phyloP scores from a whole-genome alignment of 169 alveolate species.

The Cryptosporidium sp. region DNA sequence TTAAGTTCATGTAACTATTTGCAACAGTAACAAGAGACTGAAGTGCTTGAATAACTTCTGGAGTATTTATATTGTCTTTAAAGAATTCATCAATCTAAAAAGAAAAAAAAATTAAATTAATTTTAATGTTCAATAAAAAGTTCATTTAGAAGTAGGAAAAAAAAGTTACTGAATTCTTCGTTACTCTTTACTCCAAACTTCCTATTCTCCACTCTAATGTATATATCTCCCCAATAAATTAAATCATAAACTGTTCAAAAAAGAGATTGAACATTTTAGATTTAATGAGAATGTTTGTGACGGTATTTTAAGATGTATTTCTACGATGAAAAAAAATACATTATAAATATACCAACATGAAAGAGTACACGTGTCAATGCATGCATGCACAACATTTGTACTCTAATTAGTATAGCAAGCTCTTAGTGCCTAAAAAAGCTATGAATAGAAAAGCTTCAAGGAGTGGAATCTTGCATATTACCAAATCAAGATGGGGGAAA shows the following conservation, averaged over 20 bases:
- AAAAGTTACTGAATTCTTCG: not conserved
- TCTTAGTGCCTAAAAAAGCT: constrained; percentile 74
- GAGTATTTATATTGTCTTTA: constrained; percentile 91
- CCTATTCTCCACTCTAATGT: not conserved
- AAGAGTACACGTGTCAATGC: not conserved
- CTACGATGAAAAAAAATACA: not conserved
- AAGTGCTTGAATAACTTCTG: constrained; percentile 84
- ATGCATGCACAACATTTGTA: not conserved
- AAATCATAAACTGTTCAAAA: not conserved
- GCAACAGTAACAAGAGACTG: constrained; percentile 82
- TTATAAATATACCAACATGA: not conserved
- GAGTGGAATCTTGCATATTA: constrained; percentile 80
- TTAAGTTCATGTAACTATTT: constrained; percentile 80
- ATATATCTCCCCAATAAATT: not conserved
- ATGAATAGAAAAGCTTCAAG: constrained; percentile 75
- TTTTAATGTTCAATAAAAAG: no score
- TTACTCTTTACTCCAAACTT: no score
- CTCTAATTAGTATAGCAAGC: constrained; percentile 26
- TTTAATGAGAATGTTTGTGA: not conserved
- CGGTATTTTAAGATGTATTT: not conserved
- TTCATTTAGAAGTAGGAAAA: not conserved
- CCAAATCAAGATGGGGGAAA: not conserved
- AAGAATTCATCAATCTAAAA: constrained; percentile 84
- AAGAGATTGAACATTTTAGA: not conserved
- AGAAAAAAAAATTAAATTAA: not conserved